Conservation (phyloP, 73 alveolate genomes). For the Paramecium octaurelia region DNA sequence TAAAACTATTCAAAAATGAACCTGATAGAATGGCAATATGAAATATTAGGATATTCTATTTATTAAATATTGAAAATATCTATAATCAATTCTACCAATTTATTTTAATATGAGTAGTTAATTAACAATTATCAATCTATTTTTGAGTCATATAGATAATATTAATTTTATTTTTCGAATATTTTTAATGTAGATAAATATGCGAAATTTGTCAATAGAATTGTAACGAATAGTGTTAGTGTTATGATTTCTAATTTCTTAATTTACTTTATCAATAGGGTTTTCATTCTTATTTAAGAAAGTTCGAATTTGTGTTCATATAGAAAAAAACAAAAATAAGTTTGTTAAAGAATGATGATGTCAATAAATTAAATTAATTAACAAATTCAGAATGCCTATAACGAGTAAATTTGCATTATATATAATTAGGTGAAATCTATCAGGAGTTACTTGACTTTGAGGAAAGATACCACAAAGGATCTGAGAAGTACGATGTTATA, state of each 20-base stretch:
- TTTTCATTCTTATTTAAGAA: neutral
- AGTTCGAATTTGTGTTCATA: neutral
- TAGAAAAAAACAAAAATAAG: neutral
- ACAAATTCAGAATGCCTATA: neutral
- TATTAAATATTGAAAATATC: no score
- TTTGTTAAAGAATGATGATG: neutral
- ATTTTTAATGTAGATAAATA: no score
- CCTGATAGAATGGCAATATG: no score
- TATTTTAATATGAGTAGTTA: no score
- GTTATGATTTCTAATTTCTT: neutral
- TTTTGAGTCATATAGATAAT: no score
- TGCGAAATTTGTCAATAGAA: neutral
- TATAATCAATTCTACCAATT: no score
- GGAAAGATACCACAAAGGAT: slow-evolving; percentile 2
- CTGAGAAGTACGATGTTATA: neutral
- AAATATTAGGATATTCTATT: no score
- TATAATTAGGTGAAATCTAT: neutral
- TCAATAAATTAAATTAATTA: neutral
- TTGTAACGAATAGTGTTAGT: neutral
- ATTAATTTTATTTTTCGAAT: no score
- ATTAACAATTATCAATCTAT: no score
- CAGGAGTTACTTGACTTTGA: neutral
- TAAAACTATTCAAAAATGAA: no score
- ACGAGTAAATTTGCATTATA: neutral
- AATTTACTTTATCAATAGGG: neutral